These are phyloP conservation scores for Talaromyces sp. DNA, from an alignment of 2,329 filamentous ascomycete species.

Conservation along the genomic window DNA sequence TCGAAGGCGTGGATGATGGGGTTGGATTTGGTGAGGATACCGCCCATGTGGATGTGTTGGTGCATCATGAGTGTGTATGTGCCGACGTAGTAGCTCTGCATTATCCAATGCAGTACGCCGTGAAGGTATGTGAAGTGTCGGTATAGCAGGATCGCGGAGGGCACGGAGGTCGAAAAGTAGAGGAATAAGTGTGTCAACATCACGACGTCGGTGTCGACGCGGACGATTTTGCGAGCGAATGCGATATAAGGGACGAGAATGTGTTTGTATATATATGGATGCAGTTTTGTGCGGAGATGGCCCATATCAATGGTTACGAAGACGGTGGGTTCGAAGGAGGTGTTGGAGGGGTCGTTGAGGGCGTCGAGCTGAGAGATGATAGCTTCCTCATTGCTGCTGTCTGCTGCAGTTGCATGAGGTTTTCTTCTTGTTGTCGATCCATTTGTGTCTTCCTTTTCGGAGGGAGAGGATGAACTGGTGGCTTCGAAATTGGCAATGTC, in stretches of 20 bases:
- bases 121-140: conserved; percentile 65
- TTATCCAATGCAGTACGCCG: conserved; percentile 61
- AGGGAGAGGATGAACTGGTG: not conserved
- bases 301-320: conserved; percentile 53
- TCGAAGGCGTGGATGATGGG: conserved; percentile 58
- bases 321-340: conserved; percentile 55
- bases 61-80: conserved; percentile 79
- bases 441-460: not conserved
- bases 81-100: conserved; percentile 67
- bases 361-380: conserved; percentile 47
- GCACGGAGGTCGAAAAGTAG: conserved; percentile 67
- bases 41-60: conserved; percentile 76
- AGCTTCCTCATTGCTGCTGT: conserved; percentile 21
- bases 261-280: conserved; percentile 32
- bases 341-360: conserved; percentile 49
- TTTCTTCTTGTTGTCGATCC: not conserved
- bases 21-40: conserved; percentile 59
- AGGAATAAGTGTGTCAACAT: conserved; percentile 74
- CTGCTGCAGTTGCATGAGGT: not conserved
- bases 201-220: conserved; percentile 68
- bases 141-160: conserved; percentile 65
- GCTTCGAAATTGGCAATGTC: conserved; percentile 6
- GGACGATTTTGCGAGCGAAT: conserved; percentile 56
- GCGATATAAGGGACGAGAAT: conserved; percentile 60
- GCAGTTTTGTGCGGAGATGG: conserved; percentile 44